Percentiles rank a stretch among this genome's conserved stretches.
Evolutionary conservation across 176 grass and related monocot species (phyloP).

Genomic region (Avena eriantha): DNA sequence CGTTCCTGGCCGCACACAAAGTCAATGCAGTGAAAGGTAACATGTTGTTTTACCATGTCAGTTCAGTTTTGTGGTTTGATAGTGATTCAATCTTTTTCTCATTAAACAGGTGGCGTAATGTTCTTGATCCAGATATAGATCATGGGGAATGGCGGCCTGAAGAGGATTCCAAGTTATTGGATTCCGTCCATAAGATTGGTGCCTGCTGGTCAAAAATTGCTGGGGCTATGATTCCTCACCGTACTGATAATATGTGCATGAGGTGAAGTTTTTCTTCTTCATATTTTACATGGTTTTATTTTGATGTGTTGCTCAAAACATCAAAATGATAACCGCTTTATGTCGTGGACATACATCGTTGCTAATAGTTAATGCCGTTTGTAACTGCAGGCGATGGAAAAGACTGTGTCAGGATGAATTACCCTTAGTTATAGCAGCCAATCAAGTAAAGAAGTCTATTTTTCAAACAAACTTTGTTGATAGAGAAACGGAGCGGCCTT

Average conservation of each 20-base stretch:
- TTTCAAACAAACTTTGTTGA: constrained; percentile 90
- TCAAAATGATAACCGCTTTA: constrained; percentile 2
- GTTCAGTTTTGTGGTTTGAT: constrained; percentile 28
- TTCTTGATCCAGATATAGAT: constrained; percentile 84
- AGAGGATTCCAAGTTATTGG: constrained; percentile 78
- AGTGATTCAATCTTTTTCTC: constrained; percentile 39
- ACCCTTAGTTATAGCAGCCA: constrained; percentile 50
- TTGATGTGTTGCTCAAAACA: neutral
- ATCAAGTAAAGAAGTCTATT: constrained; percentile 72
- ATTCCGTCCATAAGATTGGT: constrained; percentile 61
- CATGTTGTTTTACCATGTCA: constrained; percentile 32
- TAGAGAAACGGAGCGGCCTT: constrained; percentile 78
- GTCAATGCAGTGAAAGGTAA: constrained; percentile 90
- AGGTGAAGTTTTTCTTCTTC: constrained; percentile 57
- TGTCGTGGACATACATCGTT: constrained; percentile 11
- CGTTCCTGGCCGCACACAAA: constrained; percentile 77
- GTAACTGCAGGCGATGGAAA: constrained; percentile 64
- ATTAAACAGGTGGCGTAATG: constrained; percentile 79
- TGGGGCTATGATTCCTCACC: constrained; percentile 58
- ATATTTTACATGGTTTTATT: constrained; percentile 31
- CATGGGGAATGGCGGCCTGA: constrained; percentile 73
- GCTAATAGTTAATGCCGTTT: constrained; percentile 30
- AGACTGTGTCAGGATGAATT: constrained; percentile 55
- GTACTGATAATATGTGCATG: constrained; percentile 89
- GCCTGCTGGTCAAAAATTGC: constrained; percentile 83